phyloP scores from a whole-genome alignment of 1,284 basidiomycete genomes.

The Coniferiporia sulphurascens region DNA sequence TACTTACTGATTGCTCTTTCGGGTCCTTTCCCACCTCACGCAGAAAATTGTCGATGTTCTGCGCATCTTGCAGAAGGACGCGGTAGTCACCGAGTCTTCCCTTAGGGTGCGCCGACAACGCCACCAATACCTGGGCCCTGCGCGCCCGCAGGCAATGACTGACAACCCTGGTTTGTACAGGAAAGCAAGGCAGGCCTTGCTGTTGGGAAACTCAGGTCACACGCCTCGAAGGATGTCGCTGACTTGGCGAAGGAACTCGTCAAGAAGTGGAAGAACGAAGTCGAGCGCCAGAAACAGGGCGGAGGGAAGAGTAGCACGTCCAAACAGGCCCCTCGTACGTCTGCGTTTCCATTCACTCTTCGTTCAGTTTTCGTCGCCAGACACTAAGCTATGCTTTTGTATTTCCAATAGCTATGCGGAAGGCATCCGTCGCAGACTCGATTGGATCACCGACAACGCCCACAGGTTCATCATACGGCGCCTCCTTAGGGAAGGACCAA shows the following conservation, averaged over 20 bases:
- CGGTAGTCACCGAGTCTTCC: constrained; percentile 80
- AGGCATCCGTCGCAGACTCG: constrained; percentile 14
- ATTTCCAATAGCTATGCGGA: constrained; percentile 9
- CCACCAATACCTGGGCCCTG: constrained; percentile 23
- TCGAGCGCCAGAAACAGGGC: constrained; percentile 69
- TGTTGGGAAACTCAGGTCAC: constrained; percentile 84
- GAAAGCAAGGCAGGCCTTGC: constrained; percentile 91
- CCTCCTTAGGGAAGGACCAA: constrained; percentile 30
- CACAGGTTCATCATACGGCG: constrained; percentile 35
- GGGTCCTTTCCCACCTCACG: constrained; percentile 16
- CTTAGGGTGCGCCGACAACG: constrained; percentile 65
- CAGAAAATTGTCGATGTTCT: constrained; percentile 75
- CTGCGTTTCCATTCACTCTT: constrained; percentile 4
- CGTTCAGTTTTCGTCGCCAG: neutral
- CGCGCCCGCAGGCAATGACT: neutral
- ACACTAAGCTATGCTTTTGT: neutral
- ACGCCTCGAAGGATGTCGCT: constrained; percentile 68
- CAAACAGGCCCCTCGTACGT: constrained; percentile 26
- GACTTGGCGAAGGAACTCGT: constrained; percentile 92
- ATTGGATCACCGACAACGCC: constrained; percentile 33
- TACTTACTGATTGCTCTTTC: constrained; percentile 20
- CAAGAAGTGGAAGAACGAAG: constrained; percentile 85
- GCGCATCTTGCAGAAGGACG: constrained; percentile 70
- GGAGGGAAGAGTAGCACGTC: constrained; percentile 23
- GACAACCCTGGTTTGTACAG: constrained; percentile 33